Percentiles rank a stretch among this genome's conserved stretches.
Conservation (phyloP, 805 yeast genomes). For the Kazachstania psychrophila region DNA sequence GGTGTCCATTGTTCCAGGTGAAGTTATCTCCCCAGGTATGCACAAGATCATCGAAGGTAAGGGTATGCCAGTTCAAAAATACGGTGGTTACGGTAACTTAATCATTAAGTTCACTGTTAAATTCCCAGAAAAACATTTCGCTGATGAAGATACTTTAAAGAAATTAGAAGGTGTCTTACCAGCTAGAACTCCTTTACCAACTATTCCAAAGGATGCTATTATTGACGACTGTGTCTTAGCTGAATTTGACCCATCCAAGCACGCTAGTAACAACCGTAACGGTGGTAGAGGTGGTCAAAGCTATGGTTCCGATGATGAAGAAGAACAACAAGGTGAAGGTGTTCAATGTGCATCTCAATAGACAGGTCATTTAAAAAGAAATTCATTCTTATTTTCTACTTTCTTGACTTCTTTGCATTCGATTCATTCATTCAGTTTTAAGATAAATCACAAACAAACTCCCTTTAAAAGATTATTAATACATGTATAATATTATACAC, state of each 20-base stretch:
- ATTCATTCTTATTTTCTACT: not conserved
- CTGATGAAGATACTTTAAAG: conserved; percentile 65
- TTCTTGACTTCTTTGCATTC: too few relatives aligned
- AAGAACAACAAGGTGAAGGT: conserved; percentile 32
- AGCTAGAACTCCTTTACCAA: conserved; percentile 45
- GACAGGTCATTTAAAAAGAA: not conserved
- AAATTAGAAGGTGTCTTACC: conserved; percentile 73
- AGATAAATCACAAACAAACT: too few relatives aligned
- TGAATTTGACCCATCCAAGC: conserved; percentile 59
- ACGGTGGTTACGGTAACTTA: conserved; percentile 82
- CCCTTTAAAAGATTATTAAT: too few relatives aligned
- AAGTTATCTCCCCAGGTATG: conserved; percentile 77
- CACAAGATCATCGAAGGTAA: conserved; percentile 78
- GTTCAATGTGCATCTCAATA: conserved; percentile 86
- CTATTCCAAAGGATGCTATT: conserved; percentile 60
- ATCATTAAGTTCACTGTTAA: conserved; percentile 77
- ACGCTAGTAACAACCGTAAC: conserved; percentile 33
- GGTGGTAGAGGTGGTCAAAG: conserved; percentile 29
- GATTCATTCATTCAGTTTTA: too few relatives aligned
- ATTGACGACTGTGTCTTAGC: conserved; percentile 73
- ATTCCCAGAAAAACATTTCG: conserved; percentile 73
- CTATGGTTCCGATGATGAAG: conserved; percentile 53
- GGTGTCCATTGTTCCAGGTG: conserved; percentile 79
- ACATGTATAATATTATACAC: too few relatives aligned
- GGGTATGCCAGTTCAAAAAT: conserved; percentile 95